Conservation (phyloP, 1,284 basidiomycete genomes). For the Phaffia rhodozyma region DNA sequence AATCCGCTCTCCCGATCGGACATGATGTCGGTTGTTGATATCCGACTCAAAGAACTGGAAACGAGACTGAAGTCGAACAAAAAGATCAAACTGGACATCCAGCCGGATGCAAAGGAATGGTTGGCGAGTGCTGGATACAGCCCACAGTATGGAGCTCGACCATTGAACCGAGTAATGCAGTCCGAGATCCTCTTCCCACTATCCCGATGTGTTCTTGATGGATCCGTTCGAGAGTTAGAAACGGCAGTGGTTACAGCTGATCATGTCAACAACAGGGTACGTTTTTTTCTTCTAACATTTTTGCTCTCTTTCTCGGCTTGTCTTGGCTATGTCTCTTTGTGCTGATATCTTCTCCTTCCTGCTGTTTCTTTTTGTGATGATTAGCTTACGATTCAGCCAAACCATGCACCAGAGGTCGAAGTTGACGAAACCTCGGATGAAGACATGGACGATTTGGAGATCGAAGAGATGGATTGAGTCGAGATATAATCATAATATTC, state of each 20-base stretch:
- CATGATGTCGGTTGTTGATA: slow-evolving; percentile 42
- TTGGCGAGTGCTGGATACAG: slow-evolving; percentile 77
- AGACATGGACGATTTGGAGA: slow-evolving; percentile 56
- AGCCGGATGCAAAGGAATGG: slow-evolving; percentile 66
- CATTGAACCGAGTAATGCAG: slow-evolving; percentile 84
- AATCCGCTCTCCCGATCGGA: slow-evolving; percentile 39
- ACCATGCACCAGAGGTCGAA: slow-evolving; percentile 54
- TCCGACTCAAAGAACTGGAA: slow-evolving; percentile 48
- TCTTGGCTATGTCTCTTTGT: no score
- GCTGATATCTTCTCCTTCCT: no score
- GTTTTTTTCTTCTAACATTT: no score
- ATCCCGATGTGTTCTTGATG: slow-evolving; percentile 73
- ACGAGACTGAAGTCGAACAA: slow-evolving; percentile 59
- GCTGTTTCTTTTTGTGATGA: no score
- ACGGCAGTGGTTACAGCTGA: slow-evolving; percentile 66
- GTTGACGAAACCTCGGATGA: slow-evolving; percentile 36
- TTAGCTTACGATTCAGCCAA: slow-evolving; percentile 62
- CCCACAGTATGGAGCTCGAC: slow-evolving; percentile 58
- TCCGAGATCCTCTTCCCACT: slow-evolving; percentile 86
- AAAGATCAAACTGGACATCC: slow-evolving; percentile 67
- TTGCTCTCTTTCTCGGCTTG: no score
- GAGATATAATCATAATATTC: no score
- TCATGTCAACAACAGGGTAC: slow-evolving; percentile 52
- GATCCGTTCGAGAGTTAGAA: slow-evolving; percentile 71
- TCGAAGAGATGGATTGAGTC: slow-evolving; percentile 61